Conservation (phyloP, 164 flowering plant species). For the Akebia trifoliata region DNA sequence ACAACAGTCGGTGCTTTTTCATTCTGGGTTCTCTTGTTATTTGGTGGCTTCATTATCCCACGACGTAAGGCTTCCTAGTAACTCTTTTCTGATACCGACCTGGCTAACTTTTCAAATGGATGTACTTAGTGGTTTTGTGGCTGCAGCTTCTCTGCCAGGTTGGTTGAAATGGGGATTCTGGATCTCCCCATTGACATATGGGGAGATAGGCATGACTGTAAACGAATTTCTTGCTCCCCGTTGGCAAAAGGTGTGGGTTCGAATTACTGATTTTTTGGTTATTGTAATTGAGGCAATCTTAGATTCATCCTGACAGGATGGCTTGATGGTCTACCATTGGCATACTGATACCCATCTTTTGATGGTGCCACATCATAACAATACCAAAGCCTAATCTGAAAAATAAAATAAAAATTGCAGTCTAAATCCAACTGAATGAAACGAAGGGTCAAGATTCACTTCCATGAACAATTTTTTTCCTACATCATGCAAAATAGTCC, state of each 20-base stretch:
- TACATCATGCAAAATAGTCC: too few species aligned
- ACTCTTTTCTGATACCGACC: not conserved
- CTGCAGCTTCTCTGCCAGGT: slow-evolving; percentile 53
- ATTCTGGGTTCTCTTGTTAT: slow-evolving; percentile 30
- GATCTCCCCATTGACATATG: slow-evolving; percentile 55
- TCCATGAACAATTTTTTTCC: too few species aligned
- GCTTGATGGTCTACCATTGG: too few species aligned
- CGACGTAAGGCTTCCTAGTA: slow-evolving; percentile 29
- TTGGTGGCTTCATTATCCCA: slow-evolving; percentile 62
- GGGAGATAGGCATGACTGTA: slow-evolving; percentile 43
- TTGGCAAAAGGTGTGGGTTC: slow-evolving; percentile 50
- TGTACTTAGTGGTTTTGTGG: not conserved
- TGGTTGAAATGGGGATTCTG: slow-evolving; percentile 75
- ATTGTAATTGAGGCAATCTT: not conserved
- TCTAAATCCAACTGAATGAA: too few species aligned
- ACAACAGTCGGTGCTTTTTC: slow-evolving; percentile 35
- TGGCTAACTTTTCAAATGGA: not conserved
- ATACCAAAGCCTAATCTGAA: too few species aligned
- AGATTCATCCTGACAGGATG: too few species aligned
- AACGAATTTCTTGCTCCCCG: slow-evolving; percentile 68
- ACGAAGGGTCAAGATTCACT: too few species aligned
- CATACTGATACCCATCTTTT: too few species aligned
- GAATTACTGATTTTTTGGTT: not conserved
- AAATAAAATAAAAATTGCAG: too few species aligned
- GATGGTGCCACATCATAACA: too few species aligned